Percentiles rank a stretch among this genome's conserved stretches.
Conservation (phyloP, 768 basidiomycete species). For the Sarcodon aspratus region DNA sequence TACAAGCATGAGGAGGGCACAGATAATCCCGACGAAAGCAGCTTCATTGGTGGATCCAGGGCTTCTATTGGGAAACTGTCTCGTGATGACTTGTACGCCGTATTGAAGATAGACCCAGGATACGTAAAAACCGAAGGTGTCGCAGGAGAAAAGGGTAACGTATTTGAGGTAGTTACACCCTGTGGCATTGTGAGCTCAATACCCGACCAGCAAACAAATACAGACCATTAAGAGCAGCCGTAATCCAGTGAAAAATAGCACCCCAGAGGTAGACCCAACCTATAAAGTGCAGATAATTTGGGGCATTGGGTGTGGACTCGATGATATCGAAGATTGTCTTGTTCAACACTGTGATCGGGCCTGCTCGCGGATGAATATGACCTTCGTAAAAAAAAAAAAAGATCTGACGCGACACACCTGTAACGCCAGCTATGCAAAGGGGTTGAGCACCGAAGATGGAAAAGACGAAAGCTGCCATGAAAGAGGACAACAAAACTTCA, state of each 20-base stretch:
- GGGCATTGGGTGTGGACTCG: conserved; percentile 40
- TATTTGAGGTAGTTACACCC: conserved; percentile 81
- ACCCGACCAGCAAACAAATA: background rate
- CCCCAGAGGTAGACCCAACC: conserved; percentile 93
- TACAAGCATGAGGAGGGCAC: conserved; percentile 70
- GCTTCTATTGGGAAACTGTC: conserved; percentile 39
- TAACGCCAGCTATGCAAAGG: conserved; percentile 85
- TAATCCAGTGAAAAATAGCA: conserved; percentile 77
- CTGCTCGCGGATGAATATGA: conserved; percentile 19
- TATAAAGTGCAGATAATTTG: conserved; percentile 74
- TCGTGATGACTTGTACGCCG: conserved; percentile 72
- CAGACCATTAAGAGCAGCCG: conserved; percentile 68
- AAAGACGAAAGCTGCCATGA: conserved; percentile 88
- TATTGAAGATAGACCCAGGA: conserved; percentile 88
- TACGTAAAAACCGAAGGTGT: conserved; percentile 90
- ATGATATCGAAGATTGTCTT: conserved; percentile 81
- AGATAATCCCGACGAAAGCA: conserved; percentile 52
- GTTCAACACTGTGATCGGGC: conserved; percentile 89
- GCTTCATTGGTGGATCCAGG: conserved; percentile 26
- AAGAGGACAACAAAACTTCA: conserved; percentile 74
- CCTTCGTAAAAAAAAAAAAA: background rate
- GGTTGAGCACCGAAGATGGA: conserved; percentile 86
- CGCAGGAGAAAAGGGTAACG: conserved; percentile 84
- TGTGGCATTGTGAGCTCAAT: conserved; percentile 14
- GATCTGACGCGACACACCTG: conserved; percentile 33